These are phyloP conservation scores for Ganoderma lingzhi DNA, from an alignment of 1,284 basidiomycete species.

Conservation along the genomic window DNA sequence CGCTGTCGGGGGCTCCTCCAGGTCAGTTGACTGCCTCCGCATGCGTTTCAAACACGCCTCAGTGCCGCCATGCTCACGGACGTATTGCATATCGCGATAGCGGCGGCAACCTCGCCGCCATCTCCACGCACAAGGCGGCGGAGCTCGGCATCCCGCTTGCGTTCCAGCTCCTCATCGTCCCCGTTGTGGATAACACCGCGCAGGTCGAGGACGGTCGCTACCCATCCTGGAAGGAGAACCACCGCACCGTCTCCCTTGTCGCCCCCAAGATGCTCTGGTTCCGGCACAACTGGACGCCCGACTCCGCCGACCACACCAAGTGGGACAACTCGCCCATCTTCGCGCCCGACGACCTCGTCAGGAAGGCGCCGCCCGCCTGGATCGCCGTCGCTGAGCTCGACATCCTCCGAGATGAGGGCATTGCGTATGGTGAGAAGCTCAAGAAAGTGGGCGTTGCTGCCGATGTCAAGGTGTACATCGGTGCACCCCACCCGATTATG, in stretches of 20 bases:
- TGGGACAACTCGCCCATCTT: conserved; percentile 78
- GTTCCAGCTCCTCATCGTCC: conserved; percentile 74
- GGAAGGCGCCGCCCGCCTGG: conserved; percentile 63
- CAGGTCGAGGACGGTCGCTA: conserved; percentile 49
- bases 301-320: conserved; percentile 61
- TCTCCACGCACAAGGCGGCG: conserved; percentile 70
- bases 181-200: conserved; percentile 77
- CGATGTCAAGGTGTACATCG: conserved; percentile 63
- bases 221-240: conserved; percentile 66
- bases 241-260: conserved; percentile 64
- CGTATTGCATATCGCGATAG: conserved; percentile 42
- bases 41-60: neutral
- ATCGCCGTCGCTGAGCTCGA: conserved; percentile 73
- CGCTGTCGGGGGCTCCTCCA: conserved; percentile 74
- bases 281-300: conserved; percentile 70
- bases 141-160: conserved; percentile 61
- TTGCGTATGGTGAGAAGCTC: conserved; percentile 70
- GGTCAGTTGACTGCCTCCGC: conserved; percentile 44
- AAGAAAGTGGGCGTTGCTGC: conserved; percentile 60
- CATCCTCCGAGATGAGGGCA: conserved; percentile 72
- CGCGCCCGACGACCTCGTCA: conserved; percentile 63
- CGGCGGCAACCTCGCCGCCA: conserved; percentile 77
- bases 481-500: conserved; percentile 74
- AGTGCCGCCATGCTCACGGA: neutral
- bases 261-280: conserved; percentile 80